Base-by-base conservation (phyloP, 2,329 filamentous ascomycete genomes). In the Amauroascus niger region DNA sequence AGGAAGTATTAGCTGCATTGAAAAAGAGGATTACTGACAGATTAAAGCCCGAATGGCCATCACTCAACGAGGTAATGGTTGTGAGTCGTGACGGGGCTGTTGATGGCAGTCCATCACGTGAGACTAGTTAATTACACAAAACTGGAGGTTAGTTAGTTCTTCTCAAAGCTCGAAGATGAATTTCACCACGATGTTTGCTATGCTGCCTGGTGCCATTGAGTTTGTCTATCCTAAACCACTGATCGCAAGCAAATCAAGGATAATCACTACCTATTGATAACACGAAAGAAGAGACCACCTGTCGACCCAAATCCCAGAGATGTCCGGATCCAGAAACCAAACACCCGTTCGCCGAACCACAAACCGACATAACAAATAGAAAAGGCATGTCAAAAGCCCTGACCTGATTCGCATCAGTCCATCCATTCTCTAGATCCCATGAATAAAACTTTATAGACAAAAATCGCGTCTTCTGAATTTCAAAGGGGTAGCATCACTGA, bases 321-420 rank as follows among this genome's bases (percentile, higher is more conserved):
- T 13, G 11, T 16, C 20, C 5, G 9, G 9, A 18, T 6, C 18
- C 18, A n/a, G 32, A 37, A 16, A 48, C n/a, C n/a, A 39, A n/a
- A 46, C 7, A 46, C 22, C 5, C 5, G 6, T 14, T 3, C 5
- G 9, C 35, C 35, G 14, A 39, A 39, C 6, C 6, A 14, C 35
- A 39, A 24, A 9, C 37, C 39, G 22, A 20, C 35, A 51, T 33
- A 43, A n/a, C 13, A 28, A 24, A 43, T 3, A 51, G 39, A 24
- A 51, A 33, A 44, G 24, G 11, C 20, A 44, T 33, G 4, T 28
- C 26, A 18, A 40, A 49, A 49, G 18, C 47, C 47, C 22, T 49
- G 47, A 41, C 13, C 35, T 40, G 47, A 40, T 49, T 28, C 6
- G 33, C 35, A 39, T 24, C 47, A 51, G 39, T 41, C 49, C 41